These are phyloP conservation scores for Megacollybia marginata DNA, from an alignment of 768 basidiomycete genomes.

Conservation along the genomic window DNA sequence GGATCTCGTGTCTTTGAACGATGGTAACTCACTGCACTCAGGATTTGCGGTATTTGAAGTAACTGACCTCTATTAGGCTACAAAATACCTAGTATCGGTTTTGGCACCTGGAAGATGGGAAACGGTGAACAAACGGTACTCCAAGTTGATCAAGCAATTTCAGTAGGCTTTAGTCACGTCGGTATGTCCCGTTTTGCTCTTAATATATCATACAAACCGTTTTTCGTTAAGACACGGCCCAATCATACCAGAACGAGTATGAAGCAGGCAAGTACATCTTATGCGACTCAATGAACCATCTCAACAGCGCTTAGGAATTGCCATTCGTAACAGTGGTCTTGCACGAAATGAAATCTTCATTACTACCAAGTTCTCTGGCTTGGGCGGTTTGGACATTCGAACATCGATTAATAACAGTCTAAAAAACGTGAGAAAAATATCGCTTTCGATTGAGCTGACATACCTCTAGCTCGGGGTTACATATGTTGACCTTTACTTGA, in stretches of 20 bases:
- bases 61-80: slow-evolving; percentile 24
- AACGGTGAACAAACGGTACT: slow-evolving; percentile 44
- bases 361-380: slow-evolving; percentile 59
- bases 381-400: slow-evolving; percentile 40
- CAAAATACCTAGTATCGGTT: slow-evolving; percentile 46
- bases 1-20: slow-evolving; percentile 50
- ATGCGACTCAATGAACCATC: slow-evolving; percentile 27
- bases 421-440: slow-evolving; percentile 36
- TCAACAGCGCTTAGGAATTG: slow-evolving; percentile 33
- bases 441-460: neutral
- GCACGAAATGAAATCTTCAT: slow-evolving; percentile 51
- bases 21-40: slow-evolving; percentile 32
- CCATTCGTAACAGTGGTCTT: slow-evolving; percentile 49
- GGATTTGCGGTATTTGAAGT: neutral
- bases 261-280: slow-evolving; percentile 35
- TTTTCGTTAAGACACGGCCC: slow-evolving; percentile 47
- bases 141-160: slow-evolving; percentile 56
- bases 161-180: slow-evolving; percentile 54
- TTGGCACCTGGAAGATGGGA: slow-evolving; percentile 61
- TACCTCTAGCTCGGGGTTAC: slow-evolving; percentile 46
- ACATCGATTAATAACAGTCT: slow-evolving; percentile 52
- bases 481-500: slow-evolving; percentile 67
- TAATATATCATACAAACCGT: neutral
- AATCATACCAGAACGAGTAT: slow-evolving; percentile 51
- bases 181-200: slow-evolving; percentile 29